phyloP scores from a whole-genome alignment of 2,329 filamentous ascomycete genomes.

The Apiospora marii region DNA sequence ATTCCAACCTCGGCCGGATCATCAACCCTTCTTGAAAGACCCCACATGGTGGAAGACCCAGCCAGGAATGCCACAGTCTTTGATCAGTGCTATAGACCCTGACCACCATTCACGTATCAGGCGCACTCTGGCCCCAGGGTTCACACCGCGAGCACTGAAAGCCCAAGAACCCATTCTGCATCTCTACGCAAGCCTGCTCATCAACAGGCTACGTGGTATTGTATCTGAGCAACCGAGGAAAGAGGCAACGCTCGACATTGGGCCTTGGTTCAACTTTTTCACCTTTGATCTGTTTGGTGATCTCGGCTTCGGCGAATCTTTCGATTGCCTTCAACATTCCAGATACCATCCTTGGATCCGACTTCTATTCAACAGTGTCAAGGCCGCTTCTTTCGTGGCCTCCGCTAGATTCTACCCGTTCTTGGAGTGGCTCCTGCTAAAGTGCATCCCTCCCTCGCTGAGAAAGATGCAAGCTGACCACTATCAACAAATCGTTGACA shows the following conservation, averaged over 20 bases:
- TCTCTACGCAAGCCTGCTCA: conserved; percentile 38
- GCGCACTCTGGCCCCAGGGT: conserved; percentile 35
- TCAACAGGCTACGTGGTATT: conserved; percentile 31
- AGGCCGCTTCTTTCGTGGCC: conserved; percentile 33
- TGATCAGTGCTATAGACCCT: conserved; percentile 40
- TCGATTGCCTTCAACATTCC: conserved; percentile 40
- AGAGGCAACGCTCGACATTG: conserved; percentile 30
- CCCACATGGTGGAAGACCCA: conserved; percentile 39
- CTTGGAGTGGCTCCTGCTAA: conserved; percentile 31
- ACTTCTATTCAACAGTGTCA: conserved; percentile 34
- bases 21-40: conserved; percentile 38
- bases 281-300: conserved; percentile 49
- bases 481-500: conserved; percentile 38
- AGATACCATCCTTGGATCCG: conserved; percentile 39
- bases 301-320: conserved; percentile 43
- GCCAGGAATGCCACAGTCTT: conserved; percentile 33
- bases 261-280: conserved; percentile 40
- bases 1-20: conserved; percentile 30
- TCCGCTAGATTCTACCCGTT: conserved; percentile 36
- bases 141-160: conserved; percentile 36
- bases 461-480: conserved; percentile 34
- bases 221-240: background rate
- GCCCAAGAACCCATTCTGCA: conserved; percentile 40
- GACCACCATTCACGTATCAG: conserved; percentile 36
- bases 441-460: conserved; percentile 31